Evolutionary conservation across 2,329 filamentous ascomycete species (phyloP).

Genomic region (Tolypocladium nubicola): DNA sequence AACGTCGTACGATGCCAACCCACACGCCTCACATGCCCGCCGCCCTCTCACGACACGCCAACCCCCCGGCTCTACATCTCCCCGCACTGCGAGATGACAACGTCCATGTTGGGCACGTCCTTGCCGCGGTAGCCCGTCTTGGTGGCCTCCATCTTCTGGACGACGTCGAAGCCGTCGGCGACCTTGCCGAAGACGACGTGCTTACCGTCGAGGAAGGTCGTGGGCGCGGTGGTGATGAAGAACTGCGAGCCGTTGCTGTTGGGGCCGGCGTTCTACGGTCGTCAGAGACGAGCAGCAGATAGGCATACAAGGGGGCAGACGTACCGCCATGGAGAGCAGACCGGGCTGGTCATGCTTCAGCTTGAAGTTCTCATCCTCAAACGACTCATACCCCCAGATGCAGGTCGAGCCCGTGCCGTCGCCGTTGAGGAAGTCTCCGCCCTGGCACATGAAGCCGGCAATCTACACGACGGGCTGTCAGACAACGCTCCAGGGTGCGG

Average conservation of each 20-base stretch:
- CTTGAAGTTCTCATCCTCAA: constrained; percentile 83
- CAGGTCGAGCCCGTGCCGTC: constrained; percentile 81
- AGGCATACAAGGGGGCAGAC: constrained; percentile 20
- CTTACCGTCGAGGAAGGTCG: constrained; percentile 82
- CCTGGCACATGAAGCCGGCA: constrained; percentile 94
- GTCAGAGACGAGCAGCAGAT: neutral
- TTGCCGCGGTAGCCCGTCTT: constrained; percentile 63
- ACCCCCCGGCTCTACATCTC: constrained; percentile 51
- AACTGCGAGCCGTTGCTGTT: constrained; percentile 95
- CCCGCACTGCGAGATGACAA: constrained; percentile 77
- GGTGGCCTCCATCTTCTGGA: constrained; percentile 85
- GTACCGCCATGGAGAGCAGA: constrained; percentile 84
- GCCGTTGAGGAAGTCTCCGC: constrained; percentile 88
- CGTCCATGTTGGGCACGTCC: constrained; percentile 77
- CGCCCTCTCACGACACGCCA: constrained; percentile 31
- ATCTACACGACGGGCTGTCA: constrained; percentile 47
- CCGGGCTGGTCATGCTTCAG: constrained; percentile 71
- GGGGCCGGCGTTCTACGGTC: constrained; percentile 67
- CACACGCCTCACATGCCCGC: neutral
- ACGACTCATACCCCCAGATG: constrained; percentile 78
- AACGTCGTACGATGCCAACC: neutral
- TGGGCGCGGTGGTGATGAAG: constrained; percentile 86
- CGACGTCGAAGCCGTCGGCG: constrained; percentile 79
- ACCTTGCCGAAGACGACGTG: constrained; percentile 95
- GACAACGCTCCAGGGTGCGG: neutral